These are phyloP conservation scores for Gossypium gossypioides DNA, from an alignment of 441 rosid genomes.

Conservation along the genomic window DNA sequence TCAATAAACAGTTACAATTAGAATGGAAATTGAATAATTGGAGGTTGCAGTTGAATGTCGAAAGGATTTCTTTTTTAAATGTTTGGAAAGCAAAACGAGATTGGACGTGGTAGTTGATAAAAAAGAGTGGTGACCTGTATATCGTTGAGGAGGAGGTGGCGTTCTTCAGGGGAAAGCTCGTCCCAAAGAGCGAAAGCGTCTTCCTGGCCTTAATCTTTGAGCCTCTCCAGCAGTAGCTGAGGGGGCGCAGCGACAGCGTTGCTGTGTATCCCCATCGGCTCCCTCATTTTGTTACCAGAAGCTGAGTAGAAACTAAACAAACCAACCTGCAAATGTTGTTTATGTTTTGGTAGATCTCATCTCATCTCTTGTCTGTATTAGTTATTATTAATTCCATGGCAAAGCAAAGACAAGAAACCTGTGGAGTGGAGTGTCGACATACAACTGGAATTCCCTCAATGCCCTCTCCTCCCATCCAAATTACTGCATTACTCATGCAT, in stretches of 20 bases:
- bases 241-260: slow-evolving; percentile 18
- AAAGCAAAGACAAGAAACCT: too few relatives aligned
- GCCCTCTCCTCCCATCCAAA: too few relatives aligned
- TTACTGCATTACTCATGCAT: too few relatives aligned
- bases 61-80: too few relatives aligned
- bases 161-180: slow-evolving; percentile 65
- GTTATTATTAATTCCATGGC: too few relatives aligned
- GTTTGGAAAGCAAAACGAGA: not conserved
- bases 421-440: too few relatives aligned
- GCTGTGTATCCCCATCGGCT: not conserved
- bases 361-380: too few relatives aligned
- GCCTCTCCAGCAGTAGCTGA: not conserved
- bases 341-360: not conserved
- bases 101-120: not conserved
- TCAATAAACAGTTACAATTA: not conserved
- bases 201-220: slow-evolving; percentile 16
- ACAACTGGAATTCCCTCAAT: too few relatives aligned
- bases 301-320: not conserved
- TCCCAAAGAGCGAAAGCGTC: slow-evolving; percentile 80
- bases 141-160: slow-evolving; percentile 61
- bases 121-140: slow-evolving; percentile 43
- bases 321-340: not conserved
- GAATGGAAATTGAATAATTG: not conserved
- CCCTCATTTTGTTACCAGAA: not conserved
- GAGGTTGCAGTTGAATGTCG: too few relatives aligned